Percentiles rank a stretch among this genome's conserved stretches.
Evolutionary conservation across 441 rosid genomes (phyloP).

Genomic region (Euphorbia celastroides): DNA sequence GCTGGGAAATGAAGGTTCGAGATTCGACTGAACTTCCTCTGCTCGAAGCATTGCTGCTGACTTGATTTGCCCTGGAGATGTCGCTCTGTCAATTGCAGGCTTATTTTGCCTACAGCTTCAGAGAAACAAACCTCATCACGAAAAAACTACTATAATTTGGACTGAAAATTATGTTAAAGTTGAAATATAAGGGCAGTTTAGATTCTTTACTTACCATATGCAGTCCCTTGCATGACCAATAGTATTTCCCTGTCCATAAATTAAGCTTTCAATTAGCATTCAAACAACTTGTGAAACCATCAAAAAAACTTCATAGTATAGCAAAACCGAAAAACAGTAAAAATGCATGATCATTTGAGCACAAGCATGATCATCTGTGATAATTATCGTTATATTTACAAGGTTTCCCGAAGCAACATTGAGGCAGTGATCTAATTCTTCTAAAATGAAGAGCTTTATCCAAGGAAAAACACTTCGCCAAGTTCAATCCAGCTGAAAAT

Average conservation of each 20-base stretch:
- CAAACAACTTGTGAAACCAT: constrained; percentile 3
- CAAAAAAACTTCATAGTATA: not conserved
- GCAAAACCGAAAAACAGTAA: not conserved
- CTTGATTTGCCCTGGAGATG: constrained; percentile 25
- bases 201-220: constrained; percentile 38
- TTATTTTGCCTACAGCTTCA: constrained; percentile 40
- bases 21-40: constrained; percentile 58
- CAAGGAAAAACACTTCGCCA: not conserved
- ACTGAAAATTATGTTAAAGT: not conserved
- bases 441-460: constrained; percentile 6
- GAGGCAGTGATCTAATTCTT: not conserved
- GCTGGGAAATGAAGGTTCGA: constrained; percentile 49
- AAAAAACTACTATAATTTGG: not conserved
- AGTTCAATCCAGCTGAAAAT: not conserved
- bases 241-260: constrained; percentile 33
- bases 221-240: constrained; percentile 29
- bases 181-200: not conserved
- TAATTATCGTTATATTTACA: not conserved
- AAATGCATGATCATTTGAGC: not conserved
- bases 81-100: constrained; percentile 20
- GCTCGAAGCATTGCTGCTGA: constrained; percentile 53
- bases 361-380: constrained; percentile 1
- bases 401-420: not conserved
- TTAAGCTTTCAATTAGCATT: constrained; percentile 12
- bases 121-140: constrained; percentile 2